These are phyloP conservation scores for Globisporangium alternatum DNA, from an alignment of 352 stramenopile genomes.

Conservation along the genomic window DNA sequence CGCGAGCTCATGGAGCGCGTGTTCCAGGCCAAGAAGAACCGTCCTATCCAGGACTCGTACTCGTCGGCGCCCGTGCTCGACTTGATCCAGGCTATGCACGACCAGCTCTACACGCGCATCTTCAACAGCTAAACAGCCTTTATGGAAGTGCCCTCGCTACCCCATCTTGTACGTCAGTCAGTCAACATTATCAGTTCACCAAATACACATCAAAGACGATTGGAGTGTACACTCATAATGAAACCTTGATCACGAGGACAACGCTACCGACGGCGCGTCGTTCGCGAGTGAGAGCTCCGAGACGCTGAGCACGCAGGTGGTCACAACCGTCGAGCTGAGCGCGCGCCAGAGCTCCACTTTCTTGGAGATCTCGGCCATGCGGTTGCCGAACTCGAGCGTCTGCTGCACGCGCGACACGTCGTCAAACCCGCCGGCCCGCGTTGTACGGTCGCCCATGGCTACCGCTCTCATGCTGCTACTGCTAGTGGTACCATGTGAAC, in stretches of 20 bases:
- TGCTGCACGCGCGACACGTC: slow-evolving; percentile 27
- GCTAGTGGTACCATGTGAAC: background rate
- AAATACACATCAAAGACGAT: too few species aligned
- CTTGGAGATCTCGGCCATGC: slow-evolving; percentile 35
- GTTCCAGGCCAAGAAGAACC: slow-evolving; percentile 64
- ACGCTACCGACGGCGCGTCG: background rate
- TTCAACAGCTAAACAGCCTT: slow-evolving; percentile 63
- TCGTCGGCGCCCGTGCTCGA: slow-evolving; percentile 77
- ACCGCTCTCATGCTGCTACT: background rate
- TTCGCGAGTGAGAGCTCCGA: slow-evolving; percentile 16
- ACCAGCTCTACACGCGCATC: slow-evolving; percentile 87
- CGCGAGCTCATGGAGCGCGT: slow-evolving; percentile 48
- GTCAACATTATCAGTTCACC: background rate
- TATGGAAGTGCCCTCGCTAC: background rate
- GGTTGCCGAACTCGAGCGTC: slow-evolving; percentile 25
- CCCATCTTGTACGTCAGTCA: background rate
- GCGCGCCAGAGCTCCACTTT: slow-evolving; percentile 38
- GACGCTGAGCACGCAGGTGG: slow-evolving; percentile 25
- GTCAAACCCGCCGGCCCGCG: too few species aligned
- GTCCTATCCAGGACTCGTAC: slow-evolving; percentile 60
- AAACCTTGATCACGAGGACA: background rate
- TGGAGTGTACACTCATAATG: background rate
- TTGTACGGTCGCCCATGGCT: background rate
- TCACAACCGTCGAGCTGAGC: slow-evolving; percentile 26
- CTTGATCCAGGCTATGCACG: slow-evolving; percentile 80